Conservation (phyloP, 2,329 filamentous ascomycete genomes). For the Colletotrichum plurivorum region DNA sequence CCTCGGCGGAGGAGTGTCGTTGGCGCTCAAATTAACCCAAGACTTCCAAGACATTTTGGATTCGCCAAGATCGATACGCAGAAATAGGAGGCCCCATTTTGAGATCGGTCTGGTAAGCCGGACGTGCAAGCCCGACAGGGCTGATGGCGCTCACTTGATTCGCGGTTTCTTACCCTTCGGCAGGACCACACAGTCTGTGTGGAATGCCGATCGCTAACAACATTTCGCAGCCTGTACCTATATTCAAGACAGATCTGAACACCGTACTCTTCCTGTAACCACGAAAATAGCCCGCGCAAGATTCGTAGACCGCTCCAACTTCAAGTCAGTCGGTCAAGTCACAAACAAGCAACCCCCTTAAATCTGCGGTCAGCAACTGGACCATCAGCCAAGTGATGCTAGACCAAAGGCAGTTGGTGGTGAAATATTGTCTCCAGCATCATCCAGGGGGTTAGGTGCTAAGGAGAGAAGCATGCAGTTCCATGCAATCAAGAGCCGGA, state of each 20-base stretch:
- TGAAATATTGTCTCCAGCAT: background rate
- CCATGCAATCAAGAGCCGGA: background rate
- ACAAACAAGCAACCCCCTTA: too few species aligned
- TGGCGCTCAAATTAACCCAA: slow-evolving; percentile 10
- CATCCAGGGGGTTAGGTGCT: too few species aligned
- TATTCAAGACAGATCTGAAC: too few species aligned
- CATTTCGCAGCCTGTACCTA: too few species aligned
- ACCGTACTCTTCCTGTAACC: too few species aligned
- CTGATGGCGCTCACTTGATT: background rate
- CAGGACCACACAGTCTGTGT: background rate
- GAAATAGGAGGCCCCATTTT: background rate
- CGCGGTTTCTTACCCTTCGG: background rate
- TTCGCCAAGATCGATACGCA: background rate
- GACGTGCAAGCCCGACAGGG: slow-evolving; percentile 1
- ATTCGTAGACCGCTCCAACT: too few species aligned
- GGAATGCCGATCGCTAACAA: background rate
- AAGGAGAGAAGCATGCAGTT: too few species aligned
- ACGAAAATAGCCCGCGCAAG: too few species aligned
- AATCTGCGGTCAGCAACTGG: too few species aligned
- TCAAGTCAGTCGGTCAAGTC: too few species aligned
- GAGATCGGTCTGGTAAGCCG: background rate
- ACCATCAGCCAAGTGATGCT: slow-evolving; percentile 7
- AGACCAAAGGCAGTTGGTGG: background rate
- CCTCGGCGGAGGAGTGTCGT: background rate
- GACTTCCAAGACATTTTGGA: slow-evolving; percentile 22